These are phyloP conservation scores for Passiflora organensis DNA, from an alignment of 345 rosid species.

Conservation along the genomic window DNA sequence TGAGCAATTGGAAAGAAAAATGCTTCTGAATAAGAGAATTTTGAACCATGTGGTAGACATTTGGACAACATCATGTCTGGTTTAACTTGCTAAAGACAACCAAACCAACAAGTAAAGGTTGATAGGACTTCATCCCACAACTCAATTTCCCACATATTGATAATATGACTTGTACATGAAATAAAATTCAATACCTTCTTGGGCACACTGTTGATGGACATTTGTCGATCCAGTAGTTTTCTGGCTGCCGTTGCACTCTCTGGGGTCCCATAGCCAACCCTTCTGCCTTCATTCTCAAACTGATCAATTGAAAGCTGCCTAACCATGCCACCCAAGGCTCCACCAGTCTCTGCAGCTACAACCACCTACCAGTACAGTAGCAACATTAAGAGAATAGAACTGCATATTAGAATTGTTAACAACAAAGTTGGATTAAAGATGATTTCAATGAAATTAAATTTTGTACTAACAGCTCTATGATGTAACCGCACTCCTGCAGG, in stretches of 20 bases:
- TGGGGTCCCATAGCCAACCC: conserved; percentile 92
- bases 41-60: no score
- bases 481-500: conserved; percentile 90
- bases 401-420: conserved; percentile 10
- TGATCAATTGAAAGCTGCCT: conserved; percentile 93
- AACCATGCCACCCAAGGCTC: conserved; percentile 98
- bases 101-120: no score
- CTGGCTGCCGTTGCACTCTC: conserved; percentile 96
- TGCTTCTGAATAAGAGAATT: no score
- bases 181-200: conserved; percentile 57
- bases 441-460: conserved; percentile 4
- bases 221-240: conserved; percentile 89
- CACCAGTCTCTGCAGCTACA: conserved; percentile 94
- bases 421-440: conserved; percentile 1
- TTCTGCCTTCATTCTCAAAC: conserved; percentile 96
- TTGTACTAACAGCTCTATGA: conserved; percentile 84
- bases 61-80: no score
- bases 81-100: no score
- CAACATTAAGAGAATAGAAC: conserved; percentile 6
- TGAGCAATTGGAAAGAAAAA: no score
- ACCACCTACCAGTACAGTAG: conserved; percentile 58
- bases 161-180: not conserved
- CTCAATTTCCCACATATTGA: not conserved
- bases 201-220: conserved; percentile 89
- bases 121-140: not conserved